Conservation (phyloP, 371 early-diverging fungal species). For the Catenaria anguillulae region DNA sequence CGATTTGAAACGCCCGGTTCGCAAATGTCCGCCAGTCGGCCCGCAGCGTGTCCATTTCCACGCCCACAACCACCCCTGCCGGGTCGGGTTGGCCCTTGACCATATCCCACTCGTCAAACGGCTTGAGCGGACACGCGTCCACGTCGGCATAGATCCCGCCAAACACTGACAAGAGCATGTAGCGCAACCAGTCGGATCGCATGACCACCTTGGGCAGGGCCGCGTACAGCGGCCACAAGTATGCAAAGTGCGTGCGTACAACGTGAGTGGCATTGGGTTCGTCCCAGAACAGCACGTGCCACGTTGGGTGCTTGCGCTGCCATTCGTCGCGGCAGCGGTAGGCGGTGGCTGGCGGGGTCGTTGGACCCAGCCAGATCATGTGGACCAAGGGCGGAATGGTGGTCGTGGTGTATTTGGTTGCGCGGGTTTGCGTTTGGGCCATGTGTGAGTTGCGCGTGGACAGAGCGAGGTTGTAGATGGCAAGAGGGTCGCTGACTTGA, state of each 20-base stretch:
- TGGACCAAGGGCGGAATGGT: background rate
- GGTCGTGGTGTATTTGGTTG: too few relatives aligned
- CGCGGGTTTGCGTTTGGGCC: too few relatives aligned
- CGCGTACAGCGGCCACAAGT: background rate
- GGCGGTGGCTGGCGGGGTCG: background rate
- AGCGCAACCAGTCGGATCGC: slow-evolving; percentile 11
- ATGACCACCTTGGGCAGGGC: slow-evolving; percentile 5
- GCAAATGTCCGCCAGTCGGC: background rate
- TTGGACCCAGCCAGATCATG: background rate
- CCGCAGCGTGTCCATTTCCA: background rate
- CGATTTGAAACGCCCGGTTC: background rate
- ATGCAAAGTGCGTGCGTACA: slow-evolving; percentile 4
- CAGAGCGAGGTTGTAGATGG: too few relatives aligned
- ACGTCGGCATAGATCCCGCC: slow-evolving; percentile 13
- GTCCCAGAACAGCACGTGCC: slow-evolving; percentile 2
- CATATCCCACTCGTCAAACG: slow-evolving; percentile 8
- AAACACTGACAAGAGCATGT: slow-evolving; percentile 12
- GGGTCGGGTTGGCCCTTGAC: too few relatives aligned
- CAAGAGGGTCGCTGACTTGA: too few relatives aligned
- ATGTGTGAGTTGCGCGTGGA: too few relatives aligned
- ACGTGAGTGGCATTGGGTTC: slow-evolving; percentile 4
- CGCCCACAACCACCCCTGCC: background rate
- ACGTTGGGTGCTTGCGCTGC: background rate
- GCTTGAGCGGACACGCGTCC: slow-evolving; percentile 7
- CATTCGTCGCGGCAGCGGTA: background rate